Evolutionary conservation across 2,329 filamentous ascomycete species (phyloP).

Genomic region (Epichloe gansuensis): DNA sequence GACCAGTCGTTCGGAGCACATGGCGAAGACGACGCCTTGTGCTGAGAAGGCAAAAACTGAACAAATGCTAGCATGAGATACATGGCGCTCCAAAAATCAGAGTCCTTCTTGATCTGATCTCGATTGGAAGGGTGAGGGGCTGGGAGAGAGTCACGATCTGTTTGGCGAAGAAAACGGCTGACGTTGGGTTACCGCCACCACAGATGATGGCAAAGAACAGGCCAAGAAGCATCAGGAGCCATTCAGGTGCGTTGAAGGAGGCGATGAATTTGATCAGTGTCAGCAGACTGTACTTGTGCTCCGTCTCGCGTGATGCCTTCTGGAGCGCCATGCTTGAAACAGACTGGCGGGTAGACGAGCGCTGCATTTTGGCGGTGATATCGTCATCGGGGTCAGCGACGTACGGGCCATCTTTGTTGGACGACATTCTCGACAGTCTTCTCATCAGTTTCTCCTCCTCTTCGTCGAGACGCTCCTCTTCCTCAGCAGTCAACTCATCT

Average conservation of each 20-base stretch:
- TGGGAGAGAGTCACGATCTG: slow-evolving; percentile 60
- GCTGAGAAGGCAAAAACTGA: slow-evolving; percentile 55
- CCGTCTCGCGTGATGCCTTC: slow-evolving; percentile 34
- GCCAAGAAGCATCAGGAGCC: slow-evolving; percentile 59
- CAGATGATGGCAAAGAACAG: slow-evolving; percentile 64
- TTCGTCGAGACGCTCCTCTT: slow-evolving; percentile 37
- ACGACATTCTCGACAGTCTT: slow-evolving; percentile 23
- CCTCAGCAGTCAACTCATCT: slow-evolving; percentile 39
- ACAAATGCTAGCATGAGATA: slow-evolving; percentile 73
- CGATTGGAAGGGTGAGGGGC: slow-evolving; percentile 36
- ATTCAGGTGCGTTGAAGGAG: slow-evolving; percentile 67
- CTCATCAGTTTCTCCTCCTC: slow-evolving; percentile 39
- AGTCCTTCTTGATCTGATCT: slow-evolving; percentile 50
- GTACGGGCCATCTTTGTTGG: slow-evolving; percentile 27
- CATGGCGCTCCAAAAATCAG: slow-evolving; percentile 82
- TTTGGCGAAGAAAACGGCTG: slow-evolving; percentile 72
- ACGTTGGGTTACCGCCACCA: slow-evolving; percentile 65
- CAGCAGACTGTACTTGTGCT: slow-evolving; percentile 55
- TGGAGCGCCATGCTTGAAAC: slow-evolving; percentile 61
- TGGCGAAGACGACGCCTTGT: slow-evolving; percentile 67
- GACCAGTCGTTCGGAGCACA: slow-evolving; percentile 76
- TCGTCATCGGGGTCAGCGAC: slow-evolving; percentile 50
- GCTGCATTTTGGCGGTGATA: slow-evolving; percentile 44
- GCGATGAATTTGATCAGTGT: slow-evolving; percentile 68
- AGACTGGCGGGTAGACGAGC: slow-evolving; percentile 43